These are phyloP conservation scores for Geranium brycei DNA, from an alignment of 345 rosid species.

Conservation along the genomic window DNA sequence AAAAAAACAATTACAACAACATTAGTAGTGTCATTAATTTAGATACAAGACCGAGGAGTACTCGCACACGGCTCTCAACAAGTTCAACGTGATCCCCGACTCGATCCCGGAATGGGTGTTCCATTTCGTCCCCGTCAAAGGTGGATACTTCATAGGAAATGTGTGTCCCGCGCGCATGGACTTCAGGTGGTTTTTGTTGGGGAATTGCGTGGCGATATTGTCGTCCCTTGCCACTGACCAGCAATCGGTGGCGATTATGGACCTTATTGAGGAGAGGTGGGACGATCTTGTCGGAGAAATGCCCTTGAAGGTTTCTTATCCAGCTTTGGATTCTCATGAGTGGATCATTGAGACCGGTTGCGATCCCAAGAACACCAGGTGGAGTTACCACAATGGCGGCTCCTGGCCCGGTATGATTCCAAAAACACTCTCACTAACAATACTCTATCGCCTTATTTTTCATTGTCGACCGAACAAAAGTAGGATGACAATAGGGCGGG, in stretches of 20 bases:
- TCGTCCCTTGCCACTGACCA: slow-evolving; percentile 47
- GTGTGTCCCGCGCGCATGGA: slow-evolving; percentile 70
- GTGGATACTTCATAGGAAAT: slow-evolving; percentile 61
- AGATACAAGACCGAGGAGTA: slow-evolving; percentile 55
- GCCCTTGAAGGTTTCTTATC: slow-evolving; percentile 49
- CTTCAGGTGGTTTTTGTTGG: slow-evolving; percentile 54
- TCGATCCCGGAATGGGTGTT: slow-evolving; percentile 63
- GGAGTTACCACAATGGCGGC: slow-evolving; percentile 68
- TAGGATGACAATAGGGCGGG: too few species aligned
- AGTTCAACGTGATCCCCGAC: slow-evolving; percentile 63
- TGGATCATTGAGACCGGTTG: slow-evolving; percentile 59
- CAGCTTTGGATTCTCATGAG: slow-evolving; percentile 50
- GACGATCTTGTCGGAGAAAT: slow-evolving; percentile 64
- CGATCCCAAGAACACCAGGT: slow-evolving; percentile 56
- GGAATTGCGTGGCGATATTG: slow-evolving; percentile 45
- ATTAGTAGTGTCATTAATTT: too few species aligned
- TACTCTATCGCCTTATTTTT: too few species aligned
- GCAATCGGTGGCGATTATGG: slow-evolving; percentile 61
- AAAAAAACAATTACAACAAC: too few species aligned
- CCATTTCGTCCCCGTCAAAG: slow-evolving; percentile 48
- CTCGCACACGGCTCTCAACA: slow-evolving; percentile 61
- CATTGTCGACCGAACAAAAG: too few species aligned
- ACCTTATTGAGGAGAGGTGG: slow-evolving; percentile 57
- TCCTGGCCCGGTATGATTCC: slow-evolving; percentile 54
- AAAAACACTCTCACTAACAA: too few species aligned